phyloP scores from a whole-genome alignment of 2,329 filamentous ascomycete genomes.

The Calonectria pseudoturangicola region DNA sequence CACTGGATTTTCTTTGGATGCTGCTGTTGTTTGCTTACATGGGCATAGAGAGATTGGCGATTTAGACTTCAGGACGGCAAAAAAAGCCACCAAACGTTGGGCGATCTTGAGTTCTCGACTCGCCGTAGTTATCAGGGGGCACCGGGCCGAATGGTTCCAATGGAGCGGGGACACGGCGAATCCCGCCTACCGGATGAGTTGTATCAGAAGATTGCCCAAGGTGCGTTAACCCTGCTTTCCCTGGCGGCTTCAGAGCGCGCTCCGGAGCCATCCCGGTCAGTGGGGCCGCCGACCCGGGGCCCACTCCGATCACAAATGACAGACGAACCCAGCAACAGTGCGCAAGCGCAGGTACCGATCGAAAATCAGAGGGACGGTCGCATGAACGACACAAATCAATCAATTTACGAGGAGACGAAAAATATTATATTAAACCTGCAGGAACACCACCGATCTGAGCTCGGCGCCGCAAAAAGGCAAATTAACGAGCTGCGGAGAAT shows the following conservation, averaged over 20 bases:
- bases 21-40: neutral
- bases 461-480: constrained; percentile 37
- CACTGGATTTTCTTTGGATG: neutral
- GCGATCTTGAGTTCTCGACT: neutral
- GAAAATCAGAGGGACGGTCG: neutral
- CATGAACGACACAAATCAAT: neutral
- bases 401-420: constrained; percentile 40
- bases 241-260: neutral
- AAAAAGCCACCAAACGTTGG: neutral
- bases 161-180: constrained; percentile 6
- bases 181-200: neutral
- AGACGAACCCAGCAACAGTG: neutral
- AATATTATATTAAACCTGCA: constrained; percentile 48
- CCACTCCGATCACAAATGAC: constrained; percentile 33
- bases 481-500: constrained; percentile 15
- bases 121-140: neutral
- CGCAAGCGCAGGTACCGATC: neutral
- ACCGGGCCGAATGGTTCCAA: neutral
- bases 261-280: constrained; percentile 39
- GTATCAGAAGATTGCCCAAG: neutral
- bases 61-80: neutral
- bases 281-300: constrained; percentile 37
- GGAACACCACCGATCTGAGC: constrained; percentile 46
- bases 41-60: neutral
- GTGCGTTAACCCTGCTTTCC: constrained; percentile 25